Evolutionary conservation across 2,329 filamentous ascomycete species (phyloP).

Genomic region (Elsinoe batatas): DNA sequence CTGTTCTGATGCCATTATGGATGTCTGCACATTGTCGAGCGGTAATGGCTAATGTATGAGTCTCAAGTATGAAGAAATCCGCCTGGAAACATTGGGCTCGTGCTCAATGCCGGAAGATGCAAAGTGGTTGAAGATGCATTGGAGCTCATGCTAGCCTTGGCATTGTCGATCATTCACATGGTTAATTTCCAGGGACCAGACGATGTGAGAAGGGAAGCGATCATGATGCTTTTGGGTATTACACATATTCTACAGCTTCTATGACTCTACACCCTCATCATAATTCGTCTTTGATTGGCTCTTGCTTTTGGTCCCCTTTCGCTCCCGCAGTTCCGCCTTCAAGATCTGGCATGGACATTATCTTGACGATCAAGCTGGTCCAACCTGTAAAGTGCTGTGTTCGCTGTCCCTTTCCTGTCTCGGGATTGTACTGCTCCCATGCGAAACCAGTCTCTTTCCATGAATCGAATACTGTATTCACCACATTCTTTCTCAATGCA

Average conservation of each 20-base stretch:
- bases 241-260: slow-evolving; percentile 2
- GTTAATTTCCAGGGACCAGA: not conserved
- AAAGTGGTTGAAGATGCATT: not conserved
- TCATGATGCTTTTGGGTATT: not conserved
- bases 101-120: not conserved
- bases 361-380: slow-evolving; percentile 96
- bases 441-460: slow-evolving; percentile 92
- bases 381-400: slow-evolving; percentile 98
- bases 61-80: no score
- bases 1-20: slow-evolving; percentile 6
- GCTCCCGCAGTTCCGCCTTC: slow-evolving; percentile 12
- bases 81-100: not conserved
- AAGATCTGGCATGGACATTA: slow-evolving; percentile 73
- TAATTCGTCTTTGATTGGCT: slow-evolving; percentile 12
- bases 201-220: not conserved
- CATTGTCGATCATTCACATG: slow-evolving; percentile 8
- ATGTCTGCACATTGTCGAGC: not conserved
- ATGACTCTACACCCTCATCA: not conserved
- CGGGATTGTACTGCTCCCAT: slow-evolving; percentile 96
- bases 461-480: slow-evolving; percentile 76
- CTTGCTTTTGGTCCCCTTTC: slow-evolving; percentile 1
- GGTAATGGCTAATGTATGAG: not conserved
- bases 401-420: slow-evolving; percentile 84
- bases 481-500: slow-evolving; percentile 68
- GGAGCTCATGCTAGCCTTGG: slow-evolving; percentile 8